Base-by-base conservation (phyloP, 192 early-diverging fungal species). In the Powellomyces hirtus region DNA sequence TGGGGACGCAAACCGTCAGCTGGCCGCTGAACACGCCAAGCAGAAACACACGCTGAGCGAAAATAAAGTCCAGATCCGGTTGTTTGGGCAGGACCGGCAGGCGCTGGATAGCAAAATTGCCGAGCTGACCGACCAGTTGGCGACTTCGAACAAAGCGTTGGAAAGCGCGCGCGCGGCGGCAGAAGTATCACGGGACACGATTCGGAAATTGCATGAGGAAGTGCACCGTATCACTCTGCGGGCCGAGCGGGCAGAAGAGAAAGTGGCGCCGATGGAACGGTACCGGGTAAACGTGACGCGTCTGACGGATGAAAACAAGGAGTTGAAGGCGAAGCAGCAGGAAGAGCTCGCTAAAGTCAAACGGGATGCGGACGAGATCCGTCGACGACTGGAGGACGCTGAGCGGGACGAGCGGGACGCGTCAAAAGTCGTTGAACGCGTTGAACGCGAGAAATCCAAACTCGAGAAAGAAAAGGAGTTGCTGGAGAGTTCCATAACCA, bases 381-480 rank as follows among this genome's bases (percentile, higher is more conserved):
- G 65, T 26, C 40, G 18, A 14, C 59, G 70, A 26, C 30, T 78
- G 2, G 2, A 18, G 4, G 60, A 37, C n/a, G 38, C 73, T 13
- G 77, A 78, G 38, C 66, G 59, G 37, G 77, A 78, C 37, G 11
- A 45, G 18, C n/a, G n/a, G n/a, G n/a, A n/a, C n/a, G n/a, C n/a
- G n/a, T n/a, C n/a, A n/a, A 35, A 24, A n/a, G 65, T 65, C 14
- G 29, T 75, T 2, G 60, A 75, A 30, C 64, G 71, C 13, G 16
- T 75, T 11, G 64, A 67, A 26, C 52, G 68, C 0, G 59, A 74
- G 60, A 68, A 52, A 52, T 74, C 72, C 38, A 34, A 31, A 22
- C 53, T 68, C 4, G 37, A 38, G 27, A 3, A 35, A n/a, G 56
- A 59, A 3, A 68, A 59, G 30, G 24, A 57, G 13, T 22, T 26